These are phyloP conservation scores for Byssochlamys sp. DNA, from an alignment of 2,329 filamentous ascomycete genomes.

Conservation along the genomic window DNA sequence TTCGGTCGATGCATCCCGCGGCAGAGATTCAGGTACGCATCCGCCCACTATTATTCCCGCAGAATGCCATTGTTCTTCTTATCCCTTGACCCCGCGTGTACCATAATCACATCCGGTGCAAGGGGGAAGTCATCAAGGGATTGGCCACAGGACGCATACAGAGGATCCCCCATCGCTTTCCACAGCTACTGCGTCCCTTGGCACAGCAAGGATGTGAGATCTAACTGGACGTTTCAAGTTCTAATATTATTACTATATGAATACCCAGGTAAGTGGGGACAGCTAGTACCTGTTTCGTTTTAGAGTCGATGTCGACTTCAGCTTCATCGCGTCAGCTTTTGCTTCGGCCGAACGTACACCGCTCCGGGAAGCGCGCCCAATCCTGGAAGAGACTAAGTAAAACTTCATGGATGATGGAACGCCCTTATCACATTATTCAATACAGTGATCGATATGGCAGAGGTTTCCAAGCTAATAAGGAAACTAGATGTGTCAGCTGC, in stretches of 20 bases:
- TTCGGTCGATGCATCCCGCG: not conserved
- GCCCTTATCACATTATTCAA: not conserved
- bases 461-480: not conserved
- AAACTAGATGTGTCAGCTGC: not conserved
- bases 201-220: not conserved
- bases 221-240: not conserved
- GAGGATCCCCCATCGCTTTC: not conserved
- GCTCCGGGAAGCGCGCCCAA: not conserved
- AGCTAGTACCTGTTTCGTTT: not conserved
- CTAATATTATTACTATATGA: not conserved
- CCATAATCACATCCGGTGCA: not conserved
- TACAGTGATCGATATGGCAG: not conserved
- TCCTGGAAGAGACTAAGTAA: not conserved
- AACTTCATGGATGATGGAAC: not conserved
- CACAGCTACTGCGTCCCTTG: not conserved
- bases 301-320: not conserved
- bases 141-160: not conserved
- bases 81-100: not conserved
- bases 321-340: not conserved
- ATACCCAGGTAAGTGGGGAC: not conserved
- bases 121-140: not conserved
- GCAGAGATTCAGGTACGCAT: not conserved
- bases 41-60: not conserved
- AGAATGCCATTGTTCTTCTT: not conserved
- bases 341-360: not conserved